Conservation (phyloP, 306 rosid genomes). For the Corylus avellana region DNA sequence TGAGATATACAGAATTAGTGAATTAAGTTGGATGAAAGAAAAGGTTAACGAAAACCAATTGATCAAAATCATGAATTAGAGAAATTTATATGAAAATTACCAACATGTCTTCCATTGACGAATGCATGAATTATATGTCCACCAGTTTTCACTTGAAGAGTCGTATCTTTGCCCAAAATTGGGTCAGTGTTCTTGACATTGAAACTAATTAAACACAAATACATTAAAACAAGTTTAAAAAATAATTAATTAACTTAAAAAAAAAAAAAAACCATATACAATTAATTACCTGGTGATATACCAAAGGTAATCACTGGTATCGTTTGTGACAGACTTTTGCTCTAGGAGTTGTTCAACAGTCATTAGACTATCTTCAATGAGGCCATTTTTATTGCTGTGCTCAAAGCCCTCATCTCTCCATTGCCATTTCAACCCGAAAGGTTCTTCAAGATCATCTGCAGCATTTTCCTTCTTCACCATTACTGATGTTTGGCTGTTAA, state of each 20-base stretch:
- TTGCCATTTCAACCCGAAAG: conserved; percentile 20
- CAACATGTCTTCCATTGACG: conserved; percentile 29
- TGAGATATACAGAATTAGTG: not conserved
- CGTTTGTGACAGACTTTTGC: conserved; percentile 37
- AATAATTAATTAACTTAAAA: no score
- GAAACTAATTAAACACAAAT: not conserved
- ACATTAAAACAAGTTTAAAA: not conserved
- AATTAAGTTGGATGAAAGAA: not conserved
- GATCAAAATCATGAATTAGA: no score
- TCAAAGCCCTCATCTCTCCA: conserved; percentile 25
- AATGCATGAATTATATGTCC: conserved; percentile 38
- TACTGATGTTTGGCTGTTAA: conserved; percentile 33
- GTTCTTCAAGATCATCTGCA: not conserved
- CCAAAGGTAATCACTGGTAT: conserved; percentile 39
- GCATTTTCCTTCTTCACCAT: conserved; percentile 11
- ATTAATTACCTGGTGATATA: conserved; percentile 31
- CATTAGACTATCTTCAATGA: not conserved
- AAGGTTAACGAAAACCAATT: not conserved
- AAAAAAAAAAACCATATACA: not conserved
- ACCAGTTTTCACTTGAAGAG: conserved; percentile 16
- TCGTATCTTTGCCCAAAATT: conserved; percentile 7
- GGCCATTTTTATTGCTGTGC: conserved; percentile 5
- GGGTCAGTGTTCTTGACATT: not conserved
- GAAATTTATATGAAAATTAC: conserved; percentile 6
- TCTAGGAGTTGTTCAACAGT: conserved; percentile 23